These are phyloP conservation scores for Candida corydali DNA, from an alignment of 805 yeast genomes.

Conservation along the genomic window DNA sequence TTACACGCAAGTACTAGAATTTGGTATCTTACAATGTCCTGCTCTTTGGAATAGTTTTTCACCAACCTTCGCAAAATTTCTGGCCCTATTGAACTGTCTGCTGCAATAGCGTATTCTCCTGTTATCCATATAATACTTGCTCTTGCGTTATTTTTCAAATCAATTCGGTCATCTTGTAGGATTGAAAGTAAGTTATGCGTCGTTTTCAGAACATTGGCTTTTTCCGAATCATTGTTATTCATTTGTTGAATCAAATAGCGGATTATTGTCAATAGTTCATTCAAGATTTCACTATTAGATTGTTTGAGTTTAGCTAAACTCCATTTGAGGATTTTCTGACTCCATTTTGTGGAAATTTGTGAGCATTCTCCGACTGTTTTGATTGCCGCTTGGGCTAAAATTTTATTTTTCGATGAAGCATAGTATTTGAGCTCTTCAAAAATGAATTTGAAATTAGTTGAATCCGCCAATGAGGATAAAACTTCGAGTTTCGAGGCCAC, in stretches of 20 bases:
- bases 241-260: slow-evolving; percentile 64
- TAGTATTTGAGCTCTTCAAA: slow-evolving; percentile 63
- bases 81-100: slow-evolving; percentile 51
- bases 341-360: slow-evolving; percentile 44
- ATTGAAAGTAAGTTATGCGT: slow-evolving; percentile 45
- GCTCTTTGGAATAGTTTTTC: slow-evolving; percentile 50
- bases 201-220: slow-evolving; percentile 44
- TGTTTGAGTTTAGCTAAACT: slow-evolving; percentile 46
- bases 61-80: slow-evolving; percentile 66
- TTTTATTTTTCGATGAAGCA: slow-evolving; percentile 13
- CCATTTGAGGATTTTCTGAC: slow-evolving; percentile 58
- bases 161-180: slow-evolving; percentile 18
- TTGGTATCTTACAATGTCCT: slow-evolving; percentile 61
- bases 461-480: slow-evolving; percentile 54
- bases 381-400: slow-evolving; percentile 45
- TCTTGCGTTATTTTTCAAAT: slow-evolving; percentile 48
- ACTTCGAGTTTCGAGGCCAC: slow-evolving; percentile 58
- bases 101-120: slow-evolving; percentile 64
- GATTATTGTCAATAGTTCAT: slow-evolving; percentile 69
- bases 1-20: slow-evolving; percentile 73
- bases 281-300: slow-evolving; percentile 35
- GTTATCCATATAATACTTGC: slow-evolving; percentile 88
- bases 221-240: slow-evolving; percentile 19
- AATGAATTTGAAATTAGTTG: slow-evolving; percentile 46
- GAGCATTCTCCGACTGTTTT: slow-evolving; percentile 62